Conservation (phyloP, 495 filamentous ascomycete species). For the Tuber brumale region DNA sequence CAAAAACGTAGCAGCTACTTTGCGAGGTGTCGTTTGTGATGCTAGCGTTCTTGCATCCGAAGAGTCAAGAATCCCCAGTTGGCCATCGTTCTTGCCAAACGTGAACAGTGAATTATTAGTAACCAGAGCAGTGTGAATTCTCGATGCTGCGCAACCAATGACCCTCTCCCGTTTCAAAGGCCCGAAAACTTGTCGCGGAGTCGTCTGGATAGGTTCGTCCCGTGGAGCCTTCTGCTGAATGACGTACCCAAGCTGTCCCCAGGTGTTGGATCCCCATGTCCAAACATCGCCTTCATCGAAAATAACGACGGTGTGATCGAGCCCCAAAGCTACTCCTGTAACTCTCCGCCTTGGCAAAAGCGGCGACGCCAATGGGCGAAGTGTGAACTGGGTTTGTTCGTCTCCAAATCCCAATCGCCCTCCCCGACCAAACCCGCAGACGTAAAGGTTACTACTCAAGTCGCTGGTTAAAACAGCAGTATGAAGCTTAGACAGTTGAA, state of each 20-base stretch:
- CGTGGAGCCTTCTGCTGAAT: conserved; percentile 54
- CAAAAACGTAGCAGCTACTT: conserved; percentile 80
- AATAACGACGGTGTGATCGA: conserved; percentile 83
- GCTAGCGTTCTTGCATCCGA: conserved; percentile 78
- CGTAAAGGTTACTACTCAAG: conserved; percentile 81
- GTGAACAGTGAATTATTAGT: conserved; percentile 76
- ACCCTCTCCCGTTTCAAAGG: conserved; percentile 78
- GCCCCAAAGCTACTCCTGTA: conserved; percentile 74
- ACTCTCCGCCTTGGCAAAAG: conserved; percentile 46
- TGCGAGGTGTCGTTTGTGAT: conserved; percentile 70
- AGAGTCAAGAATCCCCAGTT: conserved; percentile 88
- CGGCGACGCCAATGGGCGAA: conserved; percentile 44
- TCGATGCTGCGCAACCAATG: conserved; percentile 78
- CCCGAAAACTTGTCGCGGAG: conserved; percentile 84
- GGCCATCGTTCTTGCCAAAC: conserved; percentile 93
- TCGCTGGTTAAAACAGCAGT: conserved; percentile 87
- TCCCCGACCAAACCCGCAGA: conserved; percentile 86
- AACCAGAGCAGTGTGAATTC: conserved; percentile 84
- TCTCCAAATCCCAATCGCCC: conserved; percentile 87
- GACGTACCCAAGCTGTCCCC: conserved; percentile 77
- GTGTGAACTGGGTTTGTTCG: conserved; percentile 74
- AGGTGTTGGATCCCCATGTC: conserved; percentile 87
- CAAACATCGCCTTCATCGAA: conserved; percentile 74
- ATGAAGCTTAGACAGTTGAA: conserved; percentile 75
- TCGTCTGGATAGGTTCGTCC: conserved; percentile 71